These are phyloP conservation scores for Raphanus hybrid DNA, from an alignment of 441 rosid genomes.

Conservation along the genomic window DNA sequence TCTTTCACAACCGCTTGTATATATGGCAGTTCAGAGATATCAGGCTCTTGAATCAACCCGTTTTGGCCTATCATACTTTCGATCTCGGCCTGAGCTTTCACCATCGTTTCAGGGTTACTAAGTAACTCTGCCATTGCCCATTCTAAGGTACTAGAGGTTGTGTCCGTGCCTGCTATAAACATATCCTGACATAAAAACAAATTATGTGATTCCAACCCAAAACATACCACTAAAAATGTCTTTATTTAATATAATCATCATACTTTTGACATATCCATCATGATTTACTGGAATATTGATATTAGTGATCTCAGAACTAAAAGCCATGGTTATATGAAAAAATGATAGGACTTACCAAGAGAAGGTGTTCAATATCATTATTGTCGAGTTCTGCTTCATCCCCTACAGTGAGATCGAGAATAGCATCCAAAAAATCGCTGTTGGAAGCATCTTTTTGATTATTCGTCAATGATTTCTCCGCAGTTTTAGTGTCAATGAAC, in stretches of 20 bases:
- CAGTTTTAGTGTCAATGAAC: slow-evolving; percentile 36
- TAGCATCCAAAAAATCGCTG: slow-evolving; percentile 45
- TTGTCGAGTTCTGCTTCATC: slow-evolving; percentile 31
- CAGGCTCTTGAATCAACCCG: slow-evolving; percentile 11
- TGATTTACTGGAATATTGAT: not conserved
- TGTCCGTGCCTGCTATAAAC: slow-evolving; percentile 49
- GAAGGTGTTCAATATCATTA: slow-evolving; percentile 37
- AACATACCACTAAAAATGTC: not conserved
- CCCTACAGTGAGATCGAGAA: slow-evolving; percentile 40
- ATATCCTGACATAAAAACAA: slow-evolving; percentile 38
- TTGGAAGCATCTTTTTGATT: not conserved
- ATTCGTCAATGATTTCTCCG: not conserved
- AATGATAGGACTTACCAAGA: slow-evolving; percentile 22
- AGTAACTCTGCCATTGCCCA: slow-evolving; percentile 73
- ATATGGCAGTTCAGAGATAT: slow-evolving; percentile 7
- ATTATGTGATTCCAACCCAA: not conserved
- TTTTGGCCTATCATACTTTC: slow-evolving; percentile 22
- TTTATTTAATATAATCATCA: not conserved
- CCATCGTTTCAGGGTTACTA: slow-evolving; percentile 17
- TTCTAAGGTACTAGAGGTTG: slow-evolving; percentile 61
- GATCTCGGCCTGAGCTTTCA: slow-evolving; percentile 20
- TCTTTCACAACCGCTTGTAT: slow-evolving; percentile 32
- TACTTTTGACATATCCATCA: not conserved
- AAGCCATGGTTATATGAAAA: not conserved
- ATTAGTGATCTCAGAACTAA: not conserved